Base-by-base conservation (phyloP, 1,139 yeast genomes). In the Geotrichum fermentans region DNA sequence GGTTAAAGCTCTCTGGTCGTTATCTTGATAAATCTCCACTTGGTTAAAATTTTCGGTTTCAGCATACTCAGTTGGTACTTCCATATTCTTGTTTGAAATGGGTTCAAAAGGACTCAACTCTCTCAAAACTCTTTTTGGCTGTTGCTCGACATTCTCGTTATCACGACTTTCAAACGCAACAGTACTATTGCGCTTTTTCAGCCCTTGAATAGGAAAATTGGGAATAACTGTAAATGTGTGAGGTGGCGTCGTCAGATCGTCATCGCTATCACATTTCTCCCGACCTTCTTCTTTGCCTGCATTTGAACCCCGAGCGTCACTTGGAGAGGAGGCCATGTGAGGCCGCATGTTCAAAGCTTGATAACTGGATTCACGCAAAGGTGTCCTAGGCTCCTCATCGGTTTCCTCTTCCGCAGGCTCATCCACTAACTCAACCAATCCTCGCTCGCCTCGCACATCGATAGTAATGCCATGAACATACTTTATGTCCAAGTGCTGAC, bases 401-500 rank as follows among this genome's bases (percentile, higher is more conserved):
- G 41, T 38, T 7, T 38, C 41, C n/a, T 38, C 41, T 16, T 26
- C 20, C 6, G 7, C 14, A 6, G 13, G 13, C 21, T 38, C 41
- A 16, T 38, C 32, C 10, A 24, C 18, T 6, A 18, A 11, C 58
- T 80, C 80, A 18, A 83, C 64, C 47, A 82, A 65, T 4, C 80
- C 69, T 20, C 81, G 66, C 52, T 81, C 82, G 34, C 81, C 80
- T 36, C 82, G 75, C 40, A 84, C 72, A 58, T 83, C 87, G 50
- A 85, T 61, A 41, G 80, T 67, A 14, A 82, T 69, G 38, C 85
- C 84, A 45, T 72, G 68, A 37, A 78, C 73, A 44, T 76, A 69
- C 10, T 84, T 83, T 54, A 83, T 65, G 17, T 72, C 69, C 22
- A 81, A 70, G 1, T 73, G 66, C 62, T 83, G 88, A 50, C 72